phyloP scores from a whole-genome alignment of 2,329 filamentous ascomycete species.

The Aspergillus caelatus region DNA sequence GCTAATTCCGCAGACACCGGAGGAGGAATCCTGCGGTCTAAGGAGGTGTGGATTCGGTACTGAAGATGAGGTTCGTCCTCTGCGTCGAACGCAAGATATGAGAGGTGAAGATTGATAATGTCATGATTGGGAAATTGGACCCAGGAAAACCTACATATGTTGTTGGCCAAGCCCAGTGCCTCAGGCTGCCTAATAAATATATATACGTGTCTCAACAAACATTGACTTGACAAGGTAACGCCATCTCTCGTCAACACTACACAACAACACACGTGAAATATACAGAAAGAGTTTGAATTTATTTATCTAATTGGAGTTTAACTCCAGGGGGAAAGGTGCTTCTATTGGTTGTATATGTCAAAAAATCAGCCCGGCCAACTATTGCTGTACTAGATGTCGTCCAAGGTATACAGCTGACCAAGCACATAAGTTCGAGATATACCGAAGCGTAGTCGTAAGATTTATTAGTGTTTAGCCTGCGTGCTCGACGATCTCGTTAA shows the following conservation, averaged over 20 bases:
- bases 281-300: background rate
- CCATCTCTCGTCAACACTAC: background rate
- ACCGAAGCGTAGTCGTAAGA: background rate
- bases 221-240: background rate
- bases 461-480: conserved; percentile 63
- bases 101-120: too few relatives aligned
- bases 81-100: too few relatives aligned
- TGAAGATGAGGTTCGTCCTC: too few relatives aligned
- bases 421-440: background rate
- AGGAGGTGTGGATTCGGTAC: too few relatives aligned
- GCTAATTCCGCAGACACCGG: too few relatives aligned
- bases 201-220: background rate
- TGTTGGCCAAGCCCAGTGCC: too few relatives aligned
- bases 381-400: background rate
- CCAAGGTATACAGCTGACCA: background rate
- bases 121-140: too few relatives aligned
- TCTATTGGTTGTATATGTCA: background rate
- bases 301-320: background rate
- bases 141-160: too few relatives aligned
- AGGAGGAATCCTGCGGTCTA: too few relatives aligned
- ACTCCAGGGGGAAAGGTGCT: background rate
- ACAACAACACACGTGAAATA: background rate
- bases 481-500: conserved; percentile 95
- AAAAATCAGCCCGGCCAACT: background rate
- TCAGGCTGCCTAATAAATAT: background rate